Conservation (phyloP, 305 asterid genomes). For the Fraxinus nigra region DNA sequence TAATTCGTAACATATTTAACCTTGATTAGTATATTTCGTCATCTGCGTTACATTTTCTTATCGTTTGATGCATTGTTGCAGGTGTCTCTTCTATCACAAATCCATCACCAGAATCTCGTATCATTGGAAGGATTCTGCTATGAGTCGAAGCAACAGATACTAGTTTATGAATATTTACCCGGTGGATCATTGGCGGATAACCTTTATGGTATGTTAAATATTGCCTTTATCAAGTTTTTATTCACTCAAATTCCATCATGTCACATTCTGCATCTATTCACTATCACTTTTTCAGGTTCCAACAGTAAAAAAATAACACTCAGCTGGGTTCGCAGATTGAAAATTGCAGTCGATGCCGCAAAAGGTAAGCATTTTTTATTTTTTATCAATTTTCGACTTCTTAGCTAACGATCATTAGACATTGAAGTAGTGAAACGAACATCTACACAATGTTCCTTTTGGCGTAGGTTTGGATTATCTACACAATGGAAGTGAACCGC, state of each 20-base stretch:
- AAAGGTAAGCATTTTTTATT: constrained; percentile 47
- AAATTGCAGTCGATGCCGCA: constrained; percentile 90
- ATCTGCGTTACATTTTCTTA: neutral
- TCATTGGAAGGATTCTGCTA: constrained; percentile 86
- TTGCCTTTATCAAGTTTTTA: neutral
- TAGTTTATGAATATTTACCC: constrained; percentile 76
- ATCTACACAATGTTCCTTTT: constrained; percentile 7
- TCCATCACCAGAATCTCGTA: constrained; percentile 76
- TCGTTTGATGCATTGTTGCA: constrained; percentile 21
- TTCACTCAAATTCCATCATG: neutral
- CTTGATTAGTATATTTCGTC: too few species aligned
- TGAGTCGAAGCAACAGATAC: constrained; percentile 86
- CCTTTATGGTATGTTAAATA: constrained; percentile 57
- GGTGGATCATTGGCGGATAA: constrained; percentile 86
- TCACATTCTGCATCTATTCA: neutral
- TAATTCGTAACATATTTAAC: too few species aligned
- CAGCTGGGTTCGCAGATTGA: constrained; percentile 89
- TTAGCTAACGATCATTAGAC: neutral
- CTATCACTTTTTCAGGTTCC: constrained; percentile 47
- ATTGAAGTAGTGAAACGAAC: neutral
- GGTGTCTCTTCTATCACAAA: constrained; percentile 79
- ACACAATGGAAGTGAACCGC: constrained; percentile 77
- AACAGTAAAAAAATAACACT: constrained; percentile 64
- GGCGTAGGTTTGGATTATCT: constrained; percentile 69
- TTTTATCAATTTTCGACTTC: constrained; percentile 6